Evolutionary conservation across 2,329 filamentous ascomycete genomes (phyloP), one percentile per base, ranked within the genome.

Genomic region (Corniculantispora saksenae): DNA sequence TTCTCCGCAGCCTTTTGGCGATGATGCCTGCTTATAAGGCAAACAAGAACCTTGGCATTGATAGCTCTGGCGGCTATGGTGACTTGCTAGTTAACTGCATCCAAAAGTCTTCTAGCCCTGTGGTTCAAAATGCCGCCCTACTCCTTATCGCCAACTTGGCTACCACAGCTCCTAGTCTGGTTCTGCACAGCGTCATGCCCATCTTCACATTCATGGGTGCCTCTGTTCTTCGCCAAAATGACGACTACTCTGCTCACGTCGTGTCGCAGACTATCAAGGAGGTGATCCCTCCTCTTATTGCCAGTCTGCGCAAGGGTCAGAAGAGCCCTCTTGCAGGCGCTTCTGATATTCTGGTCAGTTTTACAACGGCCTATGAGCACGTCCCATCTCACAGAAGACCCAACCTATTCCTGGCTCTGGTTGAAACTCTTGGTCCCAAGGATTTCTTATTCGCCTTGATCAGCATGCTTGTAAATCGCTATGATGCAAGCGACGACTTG

Each of bases 201-300:
- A 94, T 99, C 61, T 99, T 99, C 79, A 98, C 95, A 0, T 97
- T 98, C 75, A 97, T 98, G 90, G 93, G 94, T 50, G 91, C 90
- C 51, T 97, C 92, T 3, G 90, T 97, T 23, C 84, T 99, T 58
- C 89, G 92, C 57, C 94, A 97, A 79, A 93, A 92, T 71, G 96
- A 99, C 72, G 94, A 98, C 71, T 98, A 97, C 79, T 98, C 95
- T 25, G 93, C 94, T 15, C 92, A 97, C 75, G 94, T 99, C 38
- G 94, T 97, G 65, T 93, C 96, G 72, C 93, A 93, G 81, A 98
- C 95, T 1, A 94, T 99, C 71, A 92, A 93, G 67, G 91, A 94
- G 71, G 94, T 99, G 25, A 92, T 99, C 35, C 96, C 96, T 27
- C 93, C 94, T 17, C 82, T 99, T 53, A 93, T 97, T 47, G 88